phyloP scores from a whole-genome alignment of 2,329 filamentous ascomycete species.

The Passalora sequoiae region DNA sequence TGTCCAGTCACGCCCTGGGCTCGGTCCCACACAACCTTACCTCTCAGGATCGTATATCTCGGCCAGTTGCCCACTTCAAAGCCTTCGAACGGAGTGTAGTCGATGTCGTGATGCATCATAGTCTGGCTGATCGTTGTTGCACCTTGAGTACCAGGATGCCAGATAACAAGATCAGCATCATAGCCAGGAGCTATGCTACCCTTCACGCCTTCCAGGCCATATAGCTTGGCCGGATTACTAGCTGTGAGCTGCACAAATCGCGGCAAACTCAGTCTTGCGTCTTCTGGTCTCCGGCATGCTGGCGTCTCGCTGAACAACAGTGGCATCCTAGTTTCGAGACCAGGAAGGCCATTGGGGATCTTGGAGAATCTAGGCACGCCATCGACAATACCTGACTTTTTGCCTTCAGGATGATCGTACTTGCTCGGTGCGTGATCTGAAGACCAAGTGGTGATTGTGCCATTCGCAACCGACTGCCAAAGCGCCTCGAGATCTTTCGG shows the following conservation, averaged over 20 bases:
- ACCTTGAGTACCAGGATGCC: constrained; percentile 34
- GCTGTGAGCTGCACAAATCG: constrained; percentile 43
- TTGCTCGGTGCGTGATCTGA: constrained; percentile 38
- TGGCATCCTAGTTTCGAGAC: constrained; percentile 41
- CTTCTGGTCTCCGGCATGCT: constrained; percentile 24
- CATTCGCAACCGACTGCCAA: constrained; percentile 34
- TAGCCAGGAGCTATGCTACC: constrained; percentile 40
- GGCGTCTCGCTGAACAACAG: constrained; percentile 36
- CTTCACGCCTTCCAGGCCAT: constrained; percentile 39
- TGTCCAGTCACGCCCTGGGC: constrained; percentile 44
- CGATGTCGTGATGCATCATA: constrained; percentile 56
- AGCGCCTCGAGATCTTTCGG: constrained; percentile 32
- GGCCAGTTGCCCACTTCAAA: constrained; percentile 56
- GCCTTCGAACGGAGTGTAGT: constrained; percentile 61
- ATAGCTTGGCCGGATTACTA: constrained; percentile 43
- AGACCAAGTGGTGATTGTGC: constrained; percentile 33
- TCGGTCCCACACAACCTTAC: constrained; percentile 54
- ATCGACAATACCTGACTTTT: constrained; percentile 36
- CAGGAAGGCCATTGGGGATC: constrained; percentile 43
- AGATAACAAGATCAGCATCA: constrained; percentile 43
- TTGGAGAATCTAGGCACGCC: constrained; percentile 36
- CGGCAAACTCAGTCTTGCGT: constrained; percentile 31
- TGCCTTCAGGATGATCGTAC: constrained; percentile 36
- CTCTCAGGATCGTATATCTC: constrained; percentile 55
- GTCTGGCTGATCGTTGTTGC: constrained; percentile 33